Evolutionary conservation across 441 rosid species (phyloP).

Genomic region (Pelargonium myrrhifolium): DNA sequence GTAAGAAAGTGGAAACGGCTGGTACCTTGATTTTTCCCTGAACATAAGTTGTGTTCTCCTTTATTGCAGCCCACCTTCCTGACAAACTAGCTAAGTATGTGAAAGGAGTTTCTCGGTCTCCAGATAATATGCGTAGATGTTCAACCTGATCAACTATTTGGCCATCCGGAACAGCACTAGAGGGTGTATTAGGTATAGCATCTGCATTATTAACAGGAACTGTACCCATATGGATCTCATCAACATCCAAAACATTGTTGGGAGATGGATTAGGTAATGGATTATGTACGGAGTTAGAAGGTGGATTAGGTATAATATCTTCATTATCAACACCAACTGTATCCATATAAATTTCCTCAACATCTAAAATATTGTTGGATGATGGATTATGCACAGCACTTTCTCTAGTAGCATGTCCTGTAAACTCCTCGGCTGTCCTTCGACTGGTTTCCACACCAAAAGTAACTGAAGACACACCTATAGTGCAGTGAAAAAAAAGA

Average conservation of each 20-base stretch:
- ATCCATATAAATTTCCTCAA: constrained; percentile 63
- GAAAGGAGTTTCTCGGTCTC: constrained; percentile 65
- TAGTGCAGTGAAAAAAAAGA: background rate
- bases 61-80: constrained; percentile 63
- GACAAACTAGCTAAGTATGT: constrained; percentile 81
- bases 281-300: constrained; percentile 17
- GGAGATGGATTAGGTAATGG: background rate
- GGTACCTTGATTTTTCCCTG: constrained; percentile 74
- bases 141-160: constrained; percentile 43
- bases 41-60: constrained; percentile 41
- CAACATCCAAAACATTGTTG: constrained; percentile 7
- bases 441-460: constrained; percentile 25
- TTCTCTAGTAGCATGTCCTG: constrained; percentile 30
- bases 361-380: constrained; percentile 34
- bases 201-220: background rate
- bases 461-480: constrained; percentile 34
- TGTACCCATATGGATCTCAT: background rate
- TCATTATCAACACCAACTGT: constrained; percentile 27
- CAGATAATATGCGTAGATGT: constrained; percentile 41
- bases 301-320: constrained; percentile 23
- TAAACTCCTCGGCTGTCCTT: constrained; percentile 28
- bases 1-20: constrained; percentile 8
- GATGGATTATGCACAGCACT: constrained; percentile 32
- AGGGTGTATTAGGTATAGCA: constrained; percentile 5
- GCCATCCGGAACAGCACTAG: constrained; percentile 17